Base-by-base conservation (phyloP, 2,329 filamentous ascomycete species). In the Sporothrix globosa region DNA sequence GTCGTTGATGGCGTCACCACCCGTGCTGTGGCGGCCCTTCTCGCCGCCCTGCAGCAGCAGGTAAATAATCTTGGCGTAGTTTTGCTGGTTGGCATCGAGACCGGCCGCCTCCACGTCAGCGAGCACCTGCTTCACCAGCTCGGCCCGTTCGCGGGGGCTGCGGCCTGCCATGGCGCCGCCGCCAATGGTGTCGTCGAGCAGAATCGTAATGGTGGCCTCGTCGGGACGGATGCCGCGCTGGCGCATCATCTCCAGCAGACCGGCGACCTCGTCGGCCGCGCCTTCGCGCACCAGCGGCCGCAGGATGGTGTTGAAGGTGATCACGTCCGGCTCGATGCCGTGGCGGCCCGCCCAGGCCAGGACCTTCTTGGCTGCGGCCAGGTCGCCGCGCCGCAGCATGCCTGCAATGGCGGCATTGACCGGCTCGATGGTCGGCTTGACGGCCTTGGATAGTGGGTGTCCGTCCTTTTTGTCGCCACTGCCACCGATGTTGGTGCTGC, bases 341-440 rank as follows among this genome's bases (percentile, higher is more conserved):
- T 88, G 83, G 50, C 80, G 79, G 21, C 82, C 81, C 1, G 89
- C 88, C 84, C 89, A 92, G 11, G 78, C 76, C 4, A 93, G 81
- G 10, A 92, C 81, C 21, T 82, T 80, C 34, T 83, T 80, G 24
- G 88, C 87, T 3, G 83, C 82, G 1, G 81, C 78, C 41, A 82
- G 77, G 73, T 86, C 83, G 61, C 79, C 75, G n/a, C 79, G 77
- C 3, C 80, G 80, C 7, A 91, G 79, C 17, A 95, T 80, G 2
- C 86, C 88, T n/a, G 84, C 83, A 66, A 95, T 82, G 13, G 88
- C 88, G 9, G 90, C 87, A 76, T 96, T 95, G 79, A 96, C 82
- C 0, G 88, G 86, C 69, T 84, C 85, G 61, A 90, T 87, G 14
- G 81, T 85, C 1, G 91, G 92, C 73, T 87, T 83, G 7, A 88